Evolutionary conservation across 1,139 yeast species (phyloP).

Genomic region (Debaryomyces robertsiae): DNA sequence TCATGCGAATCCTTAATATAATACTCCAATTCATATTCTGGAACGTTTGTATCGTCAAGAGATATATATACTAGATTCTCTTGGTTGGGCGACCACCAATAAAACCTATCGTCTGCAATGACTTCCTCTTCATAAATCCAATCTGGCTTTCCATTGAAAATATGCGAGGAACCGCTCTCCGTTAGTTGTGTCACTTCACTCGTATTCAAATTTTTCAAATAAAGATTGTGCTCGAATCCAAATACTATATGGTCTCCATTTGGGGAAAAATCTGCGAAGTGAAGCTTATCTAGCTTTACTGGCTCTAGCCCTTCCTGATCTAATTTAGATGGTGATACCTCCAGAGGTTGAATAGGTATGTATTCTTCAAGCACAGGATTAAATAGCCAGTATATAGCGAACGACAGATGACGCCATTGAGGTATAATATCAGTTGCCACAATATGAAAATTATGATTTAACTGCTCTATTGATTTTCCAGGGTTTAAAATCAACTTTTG

Average conservation of each 20-base stretch:
- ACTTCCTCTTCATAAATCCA: slow-evolving; percentile 99
- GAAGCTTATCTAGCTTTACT: slow-evolving; percentile 30
- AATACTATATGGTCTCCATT: slow-evolving; percentile 37
- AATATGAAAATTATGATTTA: slow-evolving; percentile 31
- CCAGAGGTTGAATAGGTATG: slow-evolving; percentile 30
- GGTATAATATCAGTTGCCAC: slow-evolving; percentile 31
- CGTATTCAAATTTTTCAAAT: slow-evolving; percentile 38
- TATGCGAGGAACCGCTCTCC: slow-evolving; percentile 60
- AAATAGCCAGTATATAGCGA: slow-evolving; percentile 44
- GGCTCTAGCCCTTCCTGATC: slow-evolving; percentile 3
- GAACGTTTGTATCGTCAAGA: slow-evolving; percentile 73
- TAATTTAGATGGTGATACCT: slow-evolving; percentile 8
- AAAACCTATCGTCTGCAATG: slow-evolving; percentile 57
- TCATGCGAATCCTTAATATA: slow-evolving; percentile 49
- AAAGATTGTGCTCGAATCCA: slow-evolving; percentile 41
- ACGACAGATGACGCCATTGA: slow-evolving; percentile 48
- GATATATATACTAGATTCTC: slow-evolving; percentile 61
- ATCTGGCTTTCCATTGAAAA: slow-evolving; percentile 89
- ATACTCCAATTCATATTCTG: slow-evolving; percentile 62
- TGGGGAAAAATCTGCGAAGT: slow-evolving; percentile 48
- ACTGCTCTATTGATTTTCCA: slow-evolving; percentile 28
- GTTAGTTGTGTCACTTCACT: slow-evolving; percentile 52
- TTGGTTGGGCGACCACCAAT: slow-evolving; percentile 91
- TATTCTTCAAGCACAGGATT: slow-evolving; percentile 23
- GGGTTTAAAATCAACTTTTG: slow-evolving; percentile 39